These are phyloP conservation scores for Coprinopsis strossmayeri DNA, from an alignment of 768 basidiomycete genomes.

Conservation along the genomic window DNA sequence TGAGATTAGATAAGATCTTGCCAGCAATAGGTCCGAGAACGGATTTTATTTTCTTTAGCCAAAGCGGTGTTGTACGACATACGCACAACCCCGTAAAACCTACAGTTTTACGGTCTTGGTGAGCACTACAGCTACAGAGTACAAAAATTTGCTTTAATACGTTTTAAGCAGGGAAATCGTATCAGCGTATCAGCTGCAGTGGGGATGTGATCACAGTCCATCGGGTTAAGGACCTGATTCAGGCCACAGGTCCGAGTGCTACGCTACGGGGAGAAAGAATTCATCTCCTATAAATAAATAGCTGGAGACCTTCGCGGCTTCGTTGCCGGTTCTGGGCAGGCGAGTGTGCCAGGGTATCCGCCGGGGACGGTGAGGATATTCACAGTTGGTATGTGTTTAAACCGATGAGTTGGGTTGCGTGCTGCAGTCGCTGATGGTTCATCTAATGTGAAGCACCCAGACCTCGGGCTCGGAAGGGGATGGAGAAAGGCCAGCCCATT, in stretches of 20 bases:
- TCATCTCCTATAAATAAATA: background rate
- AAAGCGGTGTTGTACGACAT: too few species aligned
- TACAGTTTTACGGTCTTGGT: too few species aligned
- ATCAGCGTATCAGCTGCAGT: background rate
- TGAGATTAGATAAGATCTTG: too few species aligned
- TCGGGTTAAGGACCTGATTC: background rate
- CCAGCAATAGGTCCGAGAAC: too few species aligned
- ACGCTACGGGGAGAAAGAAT: background rate
- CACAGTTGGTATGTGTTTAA: background rate
- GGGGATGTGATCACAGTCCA: background rate
- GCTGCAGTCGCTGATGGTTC: conserved; percentile 1
- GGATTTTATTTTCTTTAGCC: too few species aligned
- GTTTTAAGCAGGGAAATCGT: background rate
- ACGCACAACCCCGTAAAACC: too few species aligned
- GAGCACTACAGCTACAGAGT: too few species aligned
- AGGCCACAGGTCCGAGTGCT: background rate
- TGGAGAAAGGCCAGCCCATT: conserved; percentile 8
- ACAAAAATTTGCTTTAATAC: too few species aligned
- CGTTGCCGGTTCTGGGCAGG: background rate
- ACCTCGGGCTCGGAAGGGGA: conserved; percentile 9
- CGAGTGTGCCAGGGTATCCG: background rate
- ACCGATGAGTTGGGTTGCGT: background rate
- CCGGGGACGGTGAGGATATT: background rate
- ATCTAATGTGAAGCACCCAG: conserved; percentile 12
- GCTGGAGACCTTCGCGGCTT: background rate